These are phyloP conservation scores for Saturnispora diversa DNA, from an alignment of 805 yeast species.

Conservation along the genomic window DNA sequence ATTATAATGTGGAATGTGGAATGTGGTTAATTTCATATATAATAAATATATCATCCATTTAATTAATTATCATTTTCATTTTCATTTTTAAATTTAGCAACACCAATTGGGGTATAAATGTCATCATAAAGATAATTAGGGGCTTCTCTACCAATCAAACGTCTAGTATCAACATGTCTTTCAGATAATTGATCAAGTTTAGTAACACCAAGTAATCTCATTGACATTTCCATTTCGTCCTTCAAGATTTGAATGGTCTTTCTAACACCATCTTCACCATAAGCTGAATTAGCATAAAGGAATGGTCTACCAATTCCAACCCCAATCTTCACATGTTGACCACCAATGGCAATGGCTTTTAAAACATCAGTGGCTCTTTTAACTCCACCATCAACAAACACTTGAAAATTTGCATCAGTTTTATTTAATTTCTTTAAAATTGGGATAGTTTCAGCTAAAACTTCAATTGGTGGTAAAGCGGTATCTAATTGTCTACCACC, in stretches of 20 bases:
- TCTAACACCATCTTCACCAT: conserved; percentile 58
- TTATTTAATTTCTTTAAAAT: conserved; percentile 36
- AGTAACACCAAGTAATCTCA: conserved; percentile 72
- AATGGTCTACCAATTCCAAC: conserved; percentile 67
- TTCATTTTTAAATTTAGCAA: conserved; percentile 27
- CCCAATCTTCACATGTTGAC: conserved; percentile 61
- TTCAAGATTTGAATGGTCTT: conserved; percentile 53
- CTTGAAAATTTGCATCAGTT: conserved; percentile 44
- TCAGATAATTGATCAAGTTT: conserved; percentile 52
- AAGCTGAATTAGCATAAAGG: conserved; percentile 53
- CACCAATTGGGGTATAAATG: conserved; percentile 25
- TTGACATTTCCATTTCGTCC: conserved; percentile 65
- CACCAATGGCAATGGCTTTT: conserved; percentile 63
- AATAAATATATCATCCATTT: neutral
- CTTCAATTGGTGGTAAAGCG: conserved; percentile 69
- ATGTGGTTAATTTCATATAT: no score
- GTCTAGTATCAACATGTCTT: conserved; percentile 48
- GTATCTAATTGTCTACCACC: conserved; percentile 88
- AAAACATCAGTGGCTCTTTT: conserved; percentile 60
- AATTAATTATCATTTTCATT: conserved; percentile 7
- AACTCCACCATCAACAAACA: conserved; percentile 62
- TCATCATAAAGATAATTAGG: conserved; percentile 26
- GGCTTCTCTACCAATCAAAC: conserved; percentile 28
- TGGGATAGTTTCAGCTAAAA: conserved; percentile 63
- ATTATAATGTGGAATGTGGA: no score